phyloP scores from a whole-genome alignment of 768 basidiomycete species.

The Kwoniella heveanensis region DNA sequence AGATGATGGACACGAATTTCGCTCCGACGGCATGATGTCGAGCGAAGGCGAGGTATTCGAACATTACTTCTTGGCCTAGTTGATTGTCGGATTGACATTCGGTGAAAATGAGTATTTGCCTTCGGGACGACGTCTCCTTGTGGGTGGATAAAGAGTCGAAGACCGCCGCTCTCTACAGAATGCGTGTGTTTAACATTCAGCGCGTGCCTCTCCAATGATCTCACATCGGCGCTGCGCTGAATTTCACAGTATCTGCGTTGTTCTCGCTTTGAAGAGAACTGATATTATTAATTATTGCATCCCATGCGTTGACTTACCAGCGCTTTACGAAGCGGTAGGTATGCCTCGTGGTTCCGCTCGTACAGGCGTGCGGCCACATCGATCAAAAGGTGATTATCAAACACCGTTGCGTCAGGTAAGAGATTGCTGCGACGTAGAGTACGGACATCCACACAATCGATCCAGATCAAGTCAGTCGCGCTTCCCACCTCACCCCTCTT shows the following conservation, averaged over 20 bases:
- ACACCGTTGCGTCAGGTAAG: slow-evolving; percentile 13
- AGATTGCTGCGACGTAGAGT: slow-evolving; percentile 5
- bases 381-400: slow-evolving; percentile 31
- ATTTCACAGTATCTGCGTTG: too few species aligned
- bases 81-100: slow-evolving; percentile 15
- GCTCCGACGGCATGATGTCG: too few species aligned
- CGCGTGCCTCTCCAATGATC: too few species aligned
- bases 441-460: too few species aligned
- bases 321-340: slow-evolving; percentile 18
- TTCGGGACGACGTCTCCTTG: not conserved
- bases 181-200: too few species aligned
- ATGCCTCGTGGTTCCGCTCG: slow-evolving; percentile 12
- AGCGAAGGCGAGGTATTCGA: slow-evolving; percentile 21
- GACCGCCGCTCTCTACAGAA: too few species aligned
- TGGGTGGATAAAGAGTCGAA: not conserved
- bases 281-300: too few species aligned
- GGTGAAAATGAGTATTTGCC: slow-evolving; percentile 22
- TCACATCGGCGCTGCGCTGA: too few species aligned
- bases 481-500: too few species aligned
- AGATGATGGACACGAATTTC: too few species aligned
- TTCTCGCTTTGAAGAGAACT: too few species aligned
- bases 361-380: slow-evolving; percentile 23
- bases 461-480: too few species aligned
- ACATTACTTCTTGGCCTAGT: slow-evolving; percentile 2
- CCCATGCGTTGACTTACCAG: slow-evolving; percentile 17